phyloP scores from a whole-genome alignment of 192 early-diverging fungal species.

The Mycoemilia scoparia region DNA sequence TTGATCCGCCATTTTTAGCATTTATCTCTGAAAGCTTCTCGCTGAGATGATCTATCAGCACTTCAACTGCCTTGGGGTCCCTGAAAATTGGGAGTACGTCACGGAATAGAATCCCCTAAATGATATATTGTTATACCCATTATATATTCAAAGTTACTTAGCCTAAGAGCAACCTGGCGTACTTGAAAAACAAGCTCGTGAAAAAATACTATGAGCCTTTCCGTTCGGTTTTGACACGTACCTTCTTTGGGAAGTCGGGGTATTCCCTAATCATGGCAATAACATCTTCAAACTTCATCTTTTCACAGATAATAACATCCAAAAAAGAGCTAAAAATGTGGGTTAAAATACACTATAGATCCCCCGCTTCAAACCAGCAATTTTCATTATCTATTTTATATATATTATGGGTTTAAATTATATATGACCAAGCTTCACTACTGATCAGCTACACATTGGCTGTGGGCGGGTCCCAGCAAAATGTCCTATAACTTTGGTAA shows the following conservation, averaged over 20 bases:
- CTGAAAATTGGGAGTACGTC: constrained; percentile 96
- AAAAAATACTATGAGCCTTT: neutral
- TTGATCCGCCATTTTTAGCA: constrained; percentile 8
- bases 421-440: too few species aligned
- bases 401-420: too few species aligned
- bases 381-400: too few species aligned
- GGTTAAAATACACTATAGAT: too few species aligned
- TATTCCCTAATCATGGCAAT: constrained; percentile 30
- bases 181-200: neutral
- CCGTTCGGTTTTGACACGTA: constrained; percentile 6
- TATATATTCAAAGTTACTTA: constrained; percentile 1
- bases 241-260: constrained; percentile 67
- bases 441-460: too few species aligned
- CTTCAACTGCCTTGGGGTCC: constrained; percentile 81
- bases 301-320: too few species aligned
- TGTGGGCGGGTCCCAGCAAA: too few species aligned
- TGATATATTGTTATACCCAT: neutral
- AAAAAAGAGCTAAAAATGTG: too few species aligned
- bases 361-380: too few species aligned
- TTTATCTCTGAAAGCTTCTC: constrained; percentile 48
- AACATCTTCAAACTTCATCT: constrained; percentile 29
- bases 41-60: constrained; percentile 70
- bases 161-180: neutral
- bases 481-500: too few species aligned
- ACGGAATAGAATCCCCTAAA: constrained; percentile 87